Base-by-base conservation (phyloP, 2,329 filamentous ascomycete species). In the Monascus ruber region DNA sequence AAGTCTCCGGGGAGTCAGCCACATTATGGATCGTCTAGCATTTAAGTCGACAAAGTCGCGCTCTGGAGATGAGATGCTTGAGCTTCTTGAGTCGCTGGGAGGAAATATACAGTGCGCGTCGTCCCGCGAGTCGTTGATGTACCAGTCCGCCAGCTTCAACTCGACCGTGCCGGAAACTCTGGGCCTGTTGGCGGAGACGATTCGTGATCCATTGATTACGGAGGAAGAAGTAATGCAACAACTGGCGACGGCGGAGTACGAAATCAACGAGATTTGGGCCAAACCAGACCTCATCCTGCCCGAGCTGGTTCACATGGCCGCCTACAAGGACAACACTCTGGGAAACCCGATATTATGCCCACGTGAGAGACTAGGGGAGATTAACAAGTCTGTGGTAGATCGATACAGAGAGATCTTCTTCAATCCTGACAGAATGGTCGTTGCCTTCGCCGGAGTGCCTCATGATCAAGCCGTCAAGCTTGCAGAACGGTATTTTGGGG, bases 101-200 rank as follows among this genome's bases (percentile, higher is more conserved):
- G 91, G 91, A 27, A 95, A 95, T 60, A 89, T 98, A 43, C 88
- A 96, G 66, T 98, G 91, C 66, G 88, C 89, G 7, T 95, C 88
- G 1, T 94, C 87, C 2, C 76, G 91, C 48, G 91, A 98, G 65
- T 86, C 86, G 41, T 77, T 98, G 66, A 98, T 98, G 91, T 98
- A 98, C 70, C 91, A 98, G 64, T 85, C 87, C 1, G 91, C 91
- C 25, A 95, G 88, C 26, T 98, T 98, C 76, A 98, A 98, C 69
- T 82, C 81, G 25, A 82, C 86, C 11, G 87, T 98, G 6, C 81
- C 85, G 5, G 78, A 78, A 6, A 86, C 89, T 8, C 77, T 94
- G 24, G 85, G 74, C 26, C 67, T 98, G 11, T 76, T 98, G 32
- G 89, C 91, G 42, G 91, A 98, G 62, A 96, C 91, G 27, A 93